These are phyloP conservation scores for Camellia oleifera DNA, from an alignment of 179 eudicot species.

Conservation along the genomic window DNA sequence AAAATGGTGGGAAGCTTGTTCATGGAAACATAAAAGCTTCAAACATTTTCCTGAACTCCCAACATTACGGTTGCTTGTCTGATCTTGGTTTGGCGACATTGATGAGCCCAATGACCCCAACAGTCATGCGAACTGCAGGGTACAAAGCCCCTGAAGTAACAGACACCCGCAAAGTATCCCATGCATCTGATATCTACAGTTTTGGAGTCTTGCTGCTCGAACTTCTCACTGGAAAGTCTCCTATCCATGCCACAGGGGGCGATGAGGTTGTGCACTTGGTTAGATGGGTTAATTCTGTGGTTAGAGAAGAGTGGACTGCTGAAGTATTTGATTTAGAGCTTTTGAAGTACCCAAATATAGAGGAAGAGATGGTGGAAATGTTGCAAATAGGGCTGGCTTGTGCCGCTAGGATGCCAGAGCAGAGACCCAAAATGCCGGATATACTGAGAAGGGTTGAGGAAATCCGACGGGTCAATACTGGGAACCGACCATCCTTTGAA, in stretches of 20 bases:
- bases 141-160: conserved; percentile 77
- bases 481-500: conserved; percentile 31
- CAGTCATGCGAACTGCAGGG: conserved; percentile 42
- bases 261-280: conserved; percentile 57
- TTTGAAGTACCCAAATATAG: conserved; percentile 59
- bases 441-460: conserved; percentile 61
- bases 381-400: conserved; percentile 74
- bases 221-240: conserved; percentile 77
- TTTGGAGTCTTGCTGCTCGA: conserved; percentile 80
- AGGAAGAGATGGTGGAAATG: conserved; percentile 89
- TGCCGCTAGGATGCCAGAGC: conserved; percentile 50
- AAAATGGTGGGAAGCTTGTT: conserved; percentile 56
- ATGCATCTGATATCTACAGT: conserved; percentile 73
- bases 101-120: conserved; percentile 42
- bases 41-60: conserved; percentile 68
- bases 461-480: conserved; percentile 37
- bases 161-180: conserved; percentile 57
- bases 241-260: conserved; percentile 33
- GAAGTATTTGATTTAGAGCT: conserved; percentile 87
- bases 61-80: conserved; percentile 51
- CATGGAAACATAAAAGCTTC: conserved; percentile 87
- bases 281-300: conserved; percentile 89
- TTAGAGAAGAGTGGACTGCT: conserved; percentile 92
- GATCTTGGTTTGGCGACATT: conserved; percentile 71
- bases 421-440: conserved; percentile 64